Percentiles rank a stretch among this genome's conserved stretches.
phyloP scores from a whole-genome alignment of 768 basidiomycete genomes.

The Holtermanniella nyarrowii region DNA sequence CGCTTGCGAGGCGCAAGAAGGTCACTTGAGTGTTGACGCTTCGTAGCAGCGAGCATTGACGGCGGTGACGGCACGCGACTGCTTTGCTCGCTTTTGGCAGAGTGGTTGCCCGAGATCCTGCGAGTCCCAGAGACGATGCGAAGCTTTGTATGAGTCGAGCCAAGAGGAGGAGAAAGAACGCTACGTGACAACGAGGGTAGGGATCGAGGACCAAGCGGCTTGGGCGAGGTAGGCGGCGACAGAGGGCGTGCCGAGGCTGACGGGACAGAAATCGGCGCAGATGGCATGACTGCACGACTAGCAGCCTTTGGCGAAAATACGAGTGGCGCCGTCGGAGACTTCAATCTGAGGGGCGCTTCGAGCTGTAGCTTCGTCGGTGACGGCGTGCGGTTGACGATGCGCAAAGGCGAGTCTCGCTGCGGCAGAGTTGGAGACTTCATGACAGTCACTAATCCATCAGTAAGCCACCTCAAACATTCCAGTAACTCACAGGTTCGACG shows the following conservation, averaged over 20 bases:
- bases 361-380: slow-evolving; percentile 5
- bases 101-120: slow-evolving; percentile 25
- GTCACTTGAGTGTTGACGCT: slow-evolving; percentile 35
- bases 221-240: not conserved
- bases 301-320: not conserved
- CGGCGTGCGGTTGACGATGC: slow-evolving; percentile 21
- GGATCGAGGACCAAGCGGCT: not conserved
- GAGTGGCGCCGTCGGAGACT: not conserved
- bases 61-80: slow-evolving; percentile 6
- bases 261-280: too few relatives aligned
- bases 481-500: not conserved
- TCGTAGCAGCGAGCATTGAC: slow-evolving; percentile 4
- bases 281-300: not conserved
- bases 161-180: slow-evolving; percentile 1
- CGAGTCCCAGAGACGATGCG: slow-evolving; percentile 32
- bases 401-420: slow-evolving; percentile 16
- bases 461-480: not conserved
- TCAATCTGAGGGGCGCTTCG: not conserved
- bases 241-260: not conserved
- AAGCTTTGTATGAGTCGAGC: slow-evolving; percentile 21
- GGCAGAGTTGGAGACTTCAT: slow-evolving; percentile 3
- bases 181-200: not conserved
- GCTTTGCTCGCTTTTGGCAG: slow-evolving; percentile 13
- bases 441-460: not conserved
- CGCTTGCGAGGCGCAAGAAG: slow-evolving; percentile 34